Evolutionary conservation across 2,329 filamentous ascomycete species (phyloP).

Genomic region (Cephalotrichum gorgonifer): DNA sequence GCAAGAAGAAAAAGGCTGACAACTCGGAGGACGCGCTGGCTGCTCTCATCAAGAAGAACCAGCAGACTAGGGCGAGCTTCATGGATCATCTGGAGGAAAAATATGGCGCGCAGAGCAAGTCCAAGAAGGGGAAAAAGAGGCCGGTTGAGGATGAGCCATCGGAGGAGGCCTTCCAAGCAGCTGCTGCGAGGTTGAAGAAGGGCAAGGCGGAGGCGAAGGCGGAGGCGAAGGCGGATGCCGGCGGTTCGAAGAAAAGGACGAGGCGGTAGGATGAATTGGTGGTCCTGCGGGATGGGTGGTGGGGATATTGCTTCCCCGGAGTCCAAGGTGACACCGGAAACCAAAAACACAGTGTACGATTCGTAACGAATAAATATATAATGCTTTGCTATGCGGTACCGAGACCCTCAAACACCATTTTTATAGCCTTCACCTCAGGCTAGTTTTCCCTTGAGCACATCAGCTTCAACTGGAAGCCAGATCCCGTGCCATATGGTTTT

Average conservation of each 20-base stretch:
- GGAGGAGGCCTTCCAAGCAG: constrained; percentile 50
- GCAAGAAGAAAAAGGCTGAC: constrained; percentile 25
- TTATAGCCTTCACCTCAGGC: not conserved
- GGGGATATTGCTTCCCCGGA: too few species aligned
- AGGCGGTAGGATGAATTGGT: not conserved
- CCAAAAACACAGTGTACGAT: too few species aligned
- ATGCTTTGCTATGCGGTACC: too few species aligned
- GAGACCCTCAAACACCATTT: too few species aligned
- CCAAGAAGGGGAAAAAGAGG: constrained; percentile 42
- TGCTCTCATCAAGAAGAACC: constrained; percentile 65
- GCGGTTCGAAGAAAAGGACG: constrained; percentile 1
- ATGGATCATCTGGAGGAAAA: constrained; percentile 68
- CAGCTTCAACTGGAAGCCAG: not conserved
- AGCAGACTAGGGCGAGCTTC: constrained; percentile 55
- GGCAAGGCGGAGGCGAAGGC: constrained; percentile 15
- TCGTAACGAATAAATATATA: too few species aligned
- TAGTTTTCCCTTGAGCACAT: not conserved
- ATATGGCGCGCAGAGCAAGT: constrained; percentile 41
- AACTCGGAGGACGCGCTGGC: constrained; percentile 47
- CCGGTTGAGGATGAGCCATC: constrained; percentile 52
- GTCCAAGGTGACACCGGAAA: not conserved
- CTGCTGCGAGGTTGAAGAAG: constrained; percentile 37
- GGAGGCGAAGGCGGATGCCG: constrained; percentile 6
- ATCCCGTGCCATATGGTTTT: not conserved
- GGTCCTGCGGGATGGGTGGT: too few species aligned